These are phyloP conservation scores for Geranomyces michiganensis DNA, from an alignment of 192 early-diverging fungal species.

Conservation along the genomic window DNA sequence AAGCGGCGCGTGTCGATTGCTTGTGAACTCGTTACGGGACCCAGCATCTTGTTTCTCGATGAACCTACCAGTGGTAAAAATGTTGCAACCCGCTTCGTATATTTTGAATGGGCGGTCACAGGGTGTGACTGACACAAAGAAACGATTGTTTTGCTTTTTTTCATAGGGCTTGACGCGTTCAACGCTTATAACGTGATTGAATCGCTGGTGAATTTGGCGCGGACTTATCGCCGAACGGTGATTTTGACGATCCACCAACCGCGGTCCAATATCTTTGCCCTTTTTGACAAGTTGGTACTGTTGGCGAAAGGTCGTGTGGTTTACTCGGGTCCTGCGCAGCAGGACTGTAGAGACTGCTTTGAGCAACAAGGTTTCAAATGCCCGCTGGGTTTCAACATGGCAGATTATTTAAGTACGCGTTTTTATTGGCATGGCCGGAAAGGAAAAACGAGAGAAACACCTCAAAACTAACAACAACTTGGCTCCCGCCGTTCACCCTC, in stretches of 20 bases:
- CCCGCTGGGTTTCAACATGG: conserved; percentile 88
- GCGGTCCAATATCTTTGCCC: conserved; percentile 83
- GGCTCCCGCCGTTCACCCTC: background rate
- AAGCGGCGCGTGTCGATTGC: conserved; percentile 92
- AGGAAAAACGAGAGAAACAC: too few species aligned
- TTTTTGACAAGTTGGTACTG: conserved; percentile 89
- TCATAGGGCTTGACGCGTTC: conserved; percentile 82
- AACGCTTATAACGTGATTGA: conserved; percentile 96
- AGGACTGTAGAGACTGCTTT: conserved; percentile 61
- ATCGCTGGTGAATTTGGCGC: conserved; percentile 76
- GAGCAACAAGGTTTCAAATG: conserved; percentile 75
- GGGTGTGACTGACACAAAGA: too few species aligned
- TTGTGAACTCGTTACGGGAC: conserved; percentile 88
- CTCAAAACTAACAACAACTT: background rate
- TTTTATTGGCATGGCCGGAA: background rate
- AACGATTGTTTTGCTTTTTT: background rate
- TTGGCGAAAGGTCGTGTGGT: conserved; percentile 80
- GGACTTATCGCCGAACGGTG: conserved; percentile 76
- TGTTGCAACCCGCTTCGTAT: too few species aligned
- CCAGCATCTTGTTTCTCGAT: conserved; percentile 86
- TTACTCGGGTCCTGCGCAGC: conserved; percentile 80
- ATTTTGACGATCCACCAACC: conserved; percentile 96
- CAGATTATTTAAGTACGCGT: conserved; percentile 70
- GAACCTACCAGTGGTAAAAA: conserved; percentile 58
- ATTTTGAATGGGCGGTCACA: too few species aligned